Conservation (phyloP, 768 basidiomycete genomes). For the Coprinopsis cinerea region DNA sequence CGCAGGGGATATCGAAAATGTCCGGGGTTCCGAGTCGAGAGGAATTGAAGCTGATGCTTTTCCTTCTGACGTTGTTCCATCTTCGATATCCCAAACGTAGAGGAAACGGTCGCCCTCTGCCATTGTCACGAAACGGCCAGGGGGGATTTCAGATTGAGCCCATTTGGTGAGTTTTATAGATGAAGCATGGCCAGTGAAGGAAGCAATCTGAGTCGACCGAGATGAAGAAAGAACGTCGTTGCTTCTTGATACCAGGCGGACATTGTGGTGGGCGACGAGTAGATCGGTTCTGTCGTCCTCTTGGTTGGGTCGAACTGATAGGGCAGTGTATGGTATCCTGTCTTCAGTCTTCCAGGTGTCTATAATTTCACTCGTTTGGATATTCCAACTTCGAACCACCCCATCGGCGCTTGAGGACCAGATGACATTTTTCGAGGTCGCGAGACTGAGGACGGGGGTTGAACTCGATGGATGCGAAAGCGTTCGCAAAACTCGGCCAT, state of each 20-base stretch:
- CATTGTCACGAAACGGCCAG: conserved; percentile 49
- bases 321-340: conserved; percentile 49
- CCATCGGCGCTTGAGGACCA: conserved; percentile 60
- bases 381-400: conserved; percentile 52
- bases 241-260: conserved; percentile 43
- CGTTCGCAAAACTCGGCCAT: conserved; percentile 49
- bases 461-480: conserved; percentile 51
- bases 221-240: conserved; percentile 25
- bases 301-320: conserved; percentile 36
- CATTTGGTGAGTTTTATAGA: conserved; percentile 46
- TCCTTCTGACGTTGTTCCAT: conserved; percentile 36
- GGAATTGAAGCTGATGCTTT: conserved; percentile 55
- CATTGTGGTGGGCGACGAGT: conserved; percentile 55
- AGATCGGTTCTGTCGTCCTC: conserved; percentile 38
- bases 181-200: conserved; percentile 65
- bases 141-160: conserved; percentile 35
- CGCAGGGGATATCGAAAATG: conserved; percentile 31
- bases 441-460: conserved; percentile 45
- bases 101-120: conserved; percentile 60
- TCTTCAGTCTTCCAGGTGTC: conserved; percentile 53
- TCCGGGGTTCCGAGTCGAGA: conserved; percentile 57
- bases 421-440: conserved; percentile 30
- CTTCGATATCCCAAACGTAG: conserved; percentile 53
- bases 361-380: conserved; percentile 40
- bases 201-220: conserved; percentile 40